Conservation (phyloP, 1,284 basidiomycete genomes). For the Malassezia caprae region DNA sequence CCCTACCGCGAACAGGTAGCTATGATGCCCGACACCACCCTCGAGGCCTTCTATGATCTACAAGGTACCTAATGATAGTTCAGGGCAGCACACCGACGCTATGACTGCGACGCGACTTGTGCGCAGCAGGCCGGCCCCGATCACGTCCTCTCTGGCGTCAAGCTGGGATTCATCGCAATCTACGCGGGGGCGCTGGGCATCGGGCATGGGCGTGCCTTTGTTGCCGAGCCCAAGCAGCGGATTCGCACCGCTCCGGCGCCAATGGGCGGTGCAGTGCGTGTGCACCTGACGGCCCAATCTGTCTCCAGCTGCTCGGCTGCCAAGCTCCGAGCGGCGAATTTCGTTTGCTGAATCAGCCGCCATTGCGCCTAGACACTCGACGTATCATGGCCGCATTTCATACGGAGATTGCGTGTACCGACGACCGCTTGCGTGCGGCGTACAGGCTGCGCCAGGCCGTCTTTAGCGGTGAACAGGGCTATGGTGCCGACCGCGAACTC, state of each 20-base stretch:
- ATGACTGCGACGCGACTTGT: background rate
- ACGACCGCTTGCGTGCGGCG: conserved; percentile 6
- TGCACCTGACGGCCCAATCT: conserved; percentile 5
- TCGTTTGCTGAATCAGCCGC: conserved; percentile 4
- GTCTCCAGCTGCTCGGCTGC: background rate
- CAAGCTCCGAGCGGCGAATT: background rate
- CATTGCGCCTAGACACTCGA: background rate
- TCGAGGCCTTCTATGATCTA: background rate
- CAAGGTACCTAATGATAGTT: background rate
- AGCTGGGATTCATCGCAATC: conserved; percentile 5
- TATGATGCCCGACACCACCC: background rate
- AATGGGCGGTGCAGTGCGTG: background rate
- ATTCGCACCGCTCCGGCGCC: background rate
- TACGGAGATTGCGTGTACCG: background rate
- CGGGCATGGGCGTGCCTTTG: background rate
- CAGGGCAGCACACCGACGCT: background rate
- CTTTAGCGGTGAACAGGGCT: conserved; percentile 13
- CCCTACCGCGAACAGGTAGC: background rate
- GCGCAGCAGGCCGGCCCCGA: background rate
- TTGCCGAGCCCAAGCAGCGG: conserved; percentile 4
- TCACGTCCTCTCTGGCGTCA: conserved; percentile 6
- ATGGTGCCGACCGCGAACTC: conserved; percentile 9
- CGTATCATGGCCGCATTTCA: background rate
- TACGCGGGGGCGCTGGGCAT: background rate
- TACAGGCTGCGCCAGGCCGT: conserved; percentile 12